phyloP scores from a whole-genome alignment of 768 basidiomycete genomes.

The Pleurotus tuoliensis region DNA sequence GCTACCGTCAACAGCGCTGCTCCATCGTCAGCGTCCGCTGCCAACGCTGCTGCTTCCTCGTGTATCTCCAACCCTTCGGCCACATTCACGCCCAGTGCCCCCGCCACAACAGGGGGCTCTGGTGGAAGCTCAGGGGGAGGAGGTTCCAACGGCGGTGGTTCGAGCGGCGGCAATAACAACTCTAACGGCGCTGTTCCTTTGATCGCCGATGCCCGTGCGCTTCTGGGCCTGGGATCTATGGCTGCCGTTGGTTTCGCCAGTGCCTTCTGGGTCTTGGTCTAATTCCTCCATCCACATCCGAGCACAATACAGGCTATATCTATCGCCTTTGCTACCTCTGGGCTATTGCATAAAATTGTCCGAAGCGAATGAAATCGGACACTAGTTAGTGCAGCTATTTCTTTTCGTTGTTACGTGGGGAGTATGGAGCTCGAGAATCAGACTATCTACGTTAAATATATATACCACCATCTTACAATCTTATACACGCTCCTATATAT shows the following conservation, averaged over 20 bases:
- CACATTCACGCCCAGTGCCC: conserved; percentile 58
- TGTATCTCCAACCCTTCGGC: conserved; percentile 64
- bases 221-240: conserved; percentile 33
- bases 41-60: conserved; percentile 55
- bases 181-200: conserved; percentile 20
- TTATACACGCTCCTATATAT: no score
- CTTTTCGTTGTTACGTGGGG: no score
- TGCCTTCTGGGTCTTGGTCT: conserved; percentile 40
- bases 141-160: conserved; percentile 15
- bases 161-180: conserved; percentile 17
- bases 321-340: no score
- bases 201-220: conserved; percentile 24
- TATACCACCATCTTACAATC: no score
- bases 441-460: no score
- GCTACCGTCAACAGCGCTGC: conserved; percentile 66
- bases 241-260: conserved; percentile 34
- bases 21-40: conserved; percentile 43
- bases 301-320: no score
- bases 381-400: no score
- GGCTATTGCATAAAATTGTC: no score
- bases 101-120: conserved; percentile 13
- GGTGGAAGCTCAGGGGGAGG: conserved; percentile 20
- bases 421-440: no score
- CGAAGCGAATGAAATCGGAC: no score
- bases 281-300: conserved; percentile 1